Base-by-base conservation (phyloP, 1,139 yeast genomes). In the Suhomyces chickasaworum region DNA sequence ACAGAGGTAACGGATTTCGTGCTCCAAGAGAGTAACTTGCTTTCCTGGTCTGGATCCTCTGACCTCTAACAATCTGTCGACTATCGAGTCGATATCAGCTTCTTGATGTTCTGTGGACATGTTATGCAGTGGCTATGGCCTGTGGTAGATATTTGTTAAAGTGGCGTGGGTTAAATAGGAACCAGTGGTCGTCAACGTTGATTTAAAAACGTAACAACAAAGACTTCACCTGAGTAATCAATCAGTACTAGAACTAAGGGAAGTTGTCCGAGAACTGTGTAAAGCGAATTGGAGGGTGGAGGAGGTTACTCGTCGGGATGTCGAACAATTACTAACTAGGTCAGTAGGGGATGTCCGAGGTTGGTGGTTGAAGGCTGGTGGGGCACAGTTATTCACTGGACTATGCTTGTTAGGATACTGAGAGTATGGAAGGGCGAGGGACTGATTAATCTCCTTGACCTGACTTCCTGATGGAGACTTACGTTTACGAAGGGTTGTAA, bases 41-140 rank as follows among this genome's bases (percentile, higher is more conserved):
- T 89, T 91, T 40, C 99, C 99, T 20, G 99, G 99, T 69, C 97
- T 85, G 53, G 96, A 89, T 54, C 99, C 99, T 71, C 99, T 84
- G 45, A 93, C 99, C 69, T 93, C 99, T 60, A 93, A 78, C 64
- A 93, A 81, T 78, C 98, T 84, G 73, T 93, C 98, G 68, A 93
- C 95, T 63, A 93, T 91, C 61, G 96, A 89, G 69, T 93, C 99
- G 64, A 93, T 88, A 67, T 93, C 98, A 47, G 96, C 96, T 70
- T 91, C 96, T 66, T 81, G 90, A 64, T 83, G 81, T 55, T 83
- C 89, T 37, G 52, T 39, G 34, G 75, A 60, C 72, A 69, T 70
- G 27, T 22, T 38, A 43, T 46, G 46, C 46, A 38, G 37, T 53
- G 41, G 44, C 41, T 22, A 42, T 37, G 44, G 45, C 45, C 41